These are phyloP conservation scores for Solanum bukasovii DNA, from an alignment of 257 asterid species.

Conservation along the genomic window DNA sequence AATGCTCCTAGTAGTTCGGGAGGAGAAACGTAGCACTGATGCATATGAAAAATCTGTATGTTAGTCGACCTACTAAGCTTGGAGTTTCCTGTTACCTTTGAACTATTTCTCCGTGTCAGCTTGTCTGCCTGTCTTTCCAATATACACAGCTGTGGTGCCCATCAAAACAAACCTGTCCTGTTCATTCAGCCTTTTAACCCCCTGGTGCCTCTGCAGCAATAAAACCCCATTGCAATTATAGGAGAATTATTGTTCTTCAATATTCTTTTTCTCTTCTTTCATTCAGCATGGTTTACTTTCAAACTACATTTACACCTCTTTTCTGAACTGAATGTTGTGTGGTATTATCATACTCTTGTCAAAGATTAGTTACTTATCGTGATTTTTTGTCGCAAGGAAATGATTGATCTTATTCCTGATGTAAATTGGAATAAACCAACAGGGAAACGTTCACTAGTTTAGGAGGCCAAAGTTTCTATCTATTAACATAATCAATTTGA, in stretches of 20 bases:
- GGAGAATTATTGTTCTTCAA: neutral
- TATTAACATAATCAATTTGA: neutral
- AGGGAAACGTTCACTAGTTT: neutral
- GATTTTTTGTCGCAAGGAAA: neutral
- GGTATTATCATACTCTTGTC: neutral
- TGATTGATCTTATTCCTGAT: neutral
- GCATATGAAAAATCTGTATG: neutral
- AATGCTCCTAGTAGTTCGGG: neutral
- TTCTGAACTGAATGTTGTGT: neutral
- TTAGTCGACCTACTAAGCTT: neutral
- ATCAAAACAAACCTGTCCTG: neutral
- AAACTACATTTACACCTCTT: neutral
- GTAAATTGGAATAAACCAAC: neutral
- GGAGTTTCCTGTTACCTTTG: neutral
- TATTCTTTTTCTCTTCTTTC: neutral
- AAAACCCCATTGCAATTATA: neutral
- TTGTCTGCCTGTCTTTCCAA: neutral
- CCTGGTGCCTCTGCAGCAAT: neutral
- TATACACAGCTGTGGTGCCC: neutral
- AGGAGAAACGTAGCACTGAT: neutral
- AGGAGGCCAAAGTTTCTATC: neutral
- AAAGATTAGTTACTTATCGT: neutral
- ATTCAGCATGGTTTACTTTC: neutral
- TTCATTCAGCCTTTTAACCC: neutral
- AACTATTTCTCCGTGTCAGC: neutral